Base-by-base conservation (phyloP, 441 rosid species). In the Raphanus hybrid region DNA sequence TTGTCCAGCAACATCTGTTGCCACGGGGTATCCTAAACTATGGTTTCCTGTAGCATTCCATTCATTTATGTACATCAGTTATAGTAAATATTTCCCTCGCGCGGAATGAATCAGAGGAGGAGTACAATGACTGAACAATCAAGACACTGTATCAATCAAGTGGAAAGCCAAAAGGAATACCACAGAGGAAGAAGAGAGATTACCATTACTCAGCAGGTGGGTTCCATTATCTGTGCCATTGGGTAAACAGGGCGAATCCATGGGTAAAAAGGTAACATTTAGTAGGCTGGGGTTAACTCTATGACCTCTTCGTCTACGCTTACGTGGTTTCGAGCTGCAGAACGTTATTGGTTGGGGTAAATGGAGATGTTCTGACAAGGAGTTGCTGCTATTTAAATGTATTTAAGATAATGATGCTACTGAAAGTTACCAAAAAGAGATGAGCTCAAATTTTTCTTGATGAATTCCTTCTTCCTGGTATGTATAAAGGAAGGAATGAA, bases 341-440 rank as follows among this genome's bases (percentile, higher is more conserved):
- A 61, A 80, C 50, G 60, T 75, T 66, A 60, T 50, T 59, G 73
- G 54, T 71, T 27, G 26, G 64, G 50, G 50, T 52, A 71, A 8
- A 58, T 14, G 20, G 65, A 48, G 35, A 78, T 10, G 26, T 45
- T 4, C 29, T 16, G 12, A 65, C 52, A 37, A 27, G 59, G 72
- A 74, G 37, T 43, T 58, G 12, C 16, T 52, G 23, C 34, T 37
- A 67, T 35, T n/a, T 29, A 61, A 61, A 12, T 14, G 37, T 29
- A 29, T 29, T 16, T 29, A 29, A 29, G 34, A 29, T 29, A 29
- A 29, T 37, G 75, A 29, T 37, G 75, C 41, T 60, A 63, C 29
- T 64, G 72, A 54, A 66, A 81, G 85, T 82, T 85, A 92, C 98
- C 91, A 84, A 75, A 85, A 89, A 87, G 80, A 85, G 84, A 90